Percentiles rank a stretch among this genome's conserved stretches.
phyloP scores from a whole-genome alignment of 805 yeast species.

The Lipomyces spencermartinsiae region DNA sequence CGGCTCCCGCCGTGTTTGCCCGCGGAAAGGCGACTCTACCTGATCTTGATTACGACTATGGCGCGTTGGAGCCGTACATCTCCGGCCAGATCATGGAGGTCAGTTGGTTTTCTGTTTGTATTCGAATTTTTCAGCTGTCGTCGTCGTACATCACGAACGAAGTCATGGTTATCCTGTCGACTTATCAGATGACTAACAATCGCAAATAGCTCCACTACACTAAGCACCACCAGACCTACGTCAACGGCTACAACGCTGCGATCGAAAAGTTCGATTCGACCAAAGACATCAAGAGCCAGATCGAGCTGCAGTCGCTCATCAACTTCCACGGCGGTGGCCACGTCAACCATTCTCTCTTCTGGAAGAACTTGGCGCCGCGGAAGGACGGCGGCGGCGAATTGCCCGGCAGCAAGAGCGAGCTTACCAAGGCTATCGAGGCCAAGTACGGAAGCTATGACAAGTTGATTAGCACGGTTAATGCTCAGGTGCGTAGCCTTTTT shows the following conservation, averaged over 20 bases:
- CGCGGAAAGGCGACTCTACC: conserved; percentile 60
- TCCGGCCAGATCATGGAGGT: conserved; percentile 80
- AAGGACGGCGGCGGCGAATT: conserved; percentile 72
- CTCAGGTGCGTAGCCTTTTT: conserved; percentile 34
- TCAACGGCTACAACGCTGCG: conserved; percentile 81
- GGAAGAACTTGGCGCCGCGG: conserved; percentile 84
- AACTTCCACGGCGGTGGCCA: conserved; percentile 94
- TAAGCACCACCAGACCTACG: conserved; percentile 93
- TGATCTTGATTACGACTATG: conserved; percentile 81
- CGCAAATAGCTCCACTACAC: conserved; percentile 63
- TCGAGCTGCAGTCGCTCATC: conserved; percentile 69
- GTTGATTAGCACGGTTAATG: conserved; percentile 67
- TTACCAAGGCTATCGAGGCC: conserved; percentile 62
- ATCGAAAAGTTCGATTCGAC: conserved; percentile 76
- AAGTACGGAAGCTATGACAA: conserved; percentile 78
- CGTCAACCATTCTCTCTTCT: conserved; percentile 83
- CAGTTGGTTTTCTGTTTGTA: not conserved
- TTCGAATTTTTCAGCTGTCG: not conserved
- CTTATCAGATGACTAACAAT: not conserved
- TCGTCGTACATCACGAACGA: not conserved
- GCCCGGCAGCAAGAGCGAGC: conserved; percentile 60
- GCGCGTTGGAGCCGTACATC: conserved; percentile 84
- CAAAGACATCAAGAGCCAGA: conserved; percentile 65
- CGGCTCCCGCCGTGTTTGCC: conserved; percentile 13
- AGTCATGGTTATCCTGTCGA: no score